Conservation (phyloP, 2,329 filamentous ascomycete genomes). For the Colletotrichum karsti region DNA sequence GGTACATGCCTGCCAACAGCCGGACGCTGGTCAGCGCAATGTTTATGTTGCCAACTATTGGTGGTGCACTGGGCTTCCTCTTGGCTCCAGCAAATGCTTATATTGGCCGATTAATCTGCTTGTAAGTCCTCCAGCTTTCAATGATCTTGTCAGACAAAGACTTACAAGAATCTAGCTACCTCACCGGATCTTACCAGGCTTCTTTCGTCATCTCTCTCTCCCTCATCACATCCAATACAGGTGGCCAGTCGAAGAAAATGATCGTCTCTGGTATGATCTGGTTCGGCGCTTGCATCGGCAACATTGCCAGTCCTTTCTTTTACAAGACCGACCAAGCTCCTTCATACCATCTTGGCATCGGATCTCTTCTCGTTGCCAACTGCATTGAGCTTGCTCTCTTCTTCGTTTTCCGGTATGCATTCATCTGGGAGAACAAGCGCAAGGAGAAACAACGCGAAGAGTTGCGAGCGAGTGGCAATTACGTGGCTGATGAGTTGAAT, state of each 20-base stretch:
- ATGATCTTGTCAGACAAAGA: neutral
- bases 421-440: slow-evolving; percentile 48
- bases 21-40: slow-evolving; percentile 62
- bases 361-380: slow-evolving; percentile 50
- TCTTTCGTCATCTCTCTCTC: slow-evolving; percentile 50
- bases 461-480: slow-evolving; percentile 35
- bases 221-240: slow-evolving; percentile 58
- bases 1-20: slow-evolving; percentile 51
- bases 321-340: slow-evolving; percentile 63
- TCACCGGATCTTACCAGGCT: slow-evolving; percentile 48
- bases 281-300: slow-evolving; percentile 67
- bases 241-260: slow-evolving; percentile 70
- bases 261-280: slow-evolving; percentile 70
- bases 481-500: slow-evolving; percentile 40
- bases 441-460: slow-evolving; percentile 45
- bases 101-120: slow-evolving; percentile 65
- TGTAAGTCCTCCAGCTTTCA: slow-evolving; percentile 35
- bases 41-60: slow-evolving; percentile 67
- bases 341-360: slow-evolving; percentile 48
- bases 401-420: slow-evolving; percentile 46
- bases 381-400: slow-evolving; percentile 47
- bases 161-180: slow-evolving; percentile 33
- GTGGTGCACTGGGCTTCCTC: slow-evolving; percentile 65
- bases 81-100: slow-evolving; percentile 59
- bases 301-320: slow-evolving; percentile 71